Conservation (phyloP, 2,329 filamentous ascomycete genomes). For the Lachnellula hyalina region DNA sequence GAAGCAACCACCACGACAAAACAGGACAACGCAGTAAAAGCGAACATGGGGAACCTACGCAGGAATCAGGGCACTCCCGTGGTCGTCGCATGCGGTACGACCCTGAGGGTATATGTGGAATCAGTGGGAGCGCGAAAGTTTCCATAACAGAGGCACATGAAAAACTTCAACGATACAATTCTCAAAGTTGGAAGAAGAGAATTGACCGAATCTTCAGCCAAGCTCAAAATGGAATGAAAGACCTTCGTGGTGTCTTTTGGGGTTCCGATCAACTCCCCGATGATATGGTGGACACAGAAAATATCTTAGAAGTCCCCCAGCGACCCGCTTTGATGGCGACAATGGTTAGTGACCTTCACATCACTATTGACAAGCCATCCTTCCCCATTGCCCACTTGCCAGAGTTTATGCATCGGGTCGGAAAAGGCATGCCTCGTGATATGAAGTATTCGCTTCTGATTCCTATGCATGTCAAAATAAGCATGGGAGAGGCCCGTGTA, state of each 20-base stretch:
- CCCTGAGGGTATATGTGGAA: slow-evolving; percentile 66
- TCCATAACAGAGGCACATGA: slow-evolving; percentile 71
- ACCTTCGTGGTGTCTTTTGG: slow-evolving; percentile 75
- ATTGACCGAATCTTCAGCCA: slow-evolving; percentile 72
- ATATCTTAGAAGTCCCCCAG: slow-evolving; percentile 77
- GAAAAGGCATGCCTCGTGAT: slow-evolving; percentile 92
- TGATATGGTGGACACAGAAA: slow-evolving; percentile 76
- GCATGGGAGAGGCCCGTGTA: slow-evolving; percentile 85
- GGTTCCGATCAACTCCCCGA: slow-evolving; percentile 76
- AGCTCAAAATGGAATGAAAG: slow-evolving; percentile 69
- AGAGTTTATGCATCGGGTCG: slow-evolving; percentile 78
- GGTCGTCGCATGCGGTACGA: slow-evolving; percentile 64
- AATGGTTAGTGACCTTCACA: slow-evolving; percentile 75
- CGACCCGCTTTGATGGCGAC: slow-evolving; percentile 78
- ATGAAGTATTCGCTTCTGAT: slow-evolving; percentile 87
- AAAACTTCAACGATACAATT: slow-evolving; percentile 72
- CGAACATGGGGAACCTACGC: slow-evolving; percentile 22
- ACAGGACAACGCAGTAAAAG: slow-evolving; percentile 28
- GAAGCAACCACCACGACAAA: slow-evolving; percentile 24
- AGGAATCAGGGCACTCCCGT: slow-evolving; percentile 21
- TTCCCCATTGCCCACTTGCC: slow-evolving; percentile 80
- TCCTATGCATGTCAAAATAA: slow-evolving; percentile 83
- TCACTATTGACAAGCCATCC: slow-evolving; percentile 85
- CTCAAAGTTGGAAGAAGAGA: slow-evolving; percentile 85
- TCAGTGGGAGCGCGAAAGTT: slow-evolving; percentile 68